phyloP scores from a whole-genome alignment of 495 filamentous ascomycete species.

The Trichoderma parareesei region DNA sequence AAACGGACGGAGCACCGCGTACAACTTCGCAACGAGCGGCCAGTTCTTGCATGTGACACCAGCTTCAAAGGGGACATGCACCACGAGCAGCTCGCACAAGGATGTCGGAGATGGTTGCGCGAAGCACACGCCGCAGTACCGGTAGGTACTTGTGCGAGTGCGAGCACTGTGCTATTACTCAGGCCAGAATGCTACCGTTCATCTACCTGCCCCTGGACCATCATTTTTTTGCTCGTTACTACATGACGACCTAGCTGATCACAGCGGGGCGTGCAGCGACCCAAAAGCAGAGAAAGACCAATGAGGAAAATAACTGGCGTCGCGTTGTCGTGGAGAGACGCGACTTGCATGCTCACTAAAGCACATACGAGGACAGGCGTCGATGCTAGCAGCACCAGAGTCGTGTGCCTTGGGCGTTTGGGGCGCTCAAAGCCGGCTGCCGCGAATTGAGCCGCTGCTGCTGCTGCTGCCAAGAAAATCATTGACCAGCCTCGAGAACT shows the following conservation, averaged over 20 bases:
- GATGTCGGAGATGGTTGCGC: neutral
- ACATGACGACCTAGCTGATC: constrained; percentile 6
- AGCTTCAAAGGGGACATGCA: neutral
- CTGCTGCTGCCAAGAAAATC: constrained; percentile 16
- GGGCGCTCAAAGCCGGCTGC: neutral
- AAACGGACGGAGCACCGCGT: neutral
- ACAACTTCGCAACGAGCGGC: neutral
- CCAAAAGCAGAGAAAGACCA: constrained; percentile 2
- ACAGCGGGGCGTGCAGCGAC: constrained; percentile 3
- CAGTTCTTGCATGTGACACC: neutral
- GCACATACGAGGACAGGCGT: neutral
- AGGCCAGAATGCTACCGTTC: neutral
- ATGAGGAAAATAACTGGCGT: constrained; percentile 6
- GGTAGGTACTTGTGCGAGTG: neutral
- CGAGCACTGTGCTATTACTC: neutral
- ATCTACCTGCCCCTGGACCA: neutral
- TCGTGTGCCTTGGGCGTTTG: neutral
- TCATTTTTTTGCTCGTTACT: neutral
- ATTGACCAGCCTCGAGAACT: constrained; percentile 18
- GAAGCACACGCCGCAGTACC: neutral
- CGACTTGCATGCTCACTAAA: constrained; percentile 6
- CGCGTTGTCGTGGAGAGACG: constrained; percentile 6
- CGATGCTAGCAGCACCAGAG: neutral
- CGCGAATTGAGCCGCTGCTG: neutral
- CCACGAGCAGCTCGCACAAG: neutral